These are phyloP conservation scores for Phylloporus arenicola DNA, from an alignment of 768 basidiomycete genomes.

Conservation along the genomic window DNA sequence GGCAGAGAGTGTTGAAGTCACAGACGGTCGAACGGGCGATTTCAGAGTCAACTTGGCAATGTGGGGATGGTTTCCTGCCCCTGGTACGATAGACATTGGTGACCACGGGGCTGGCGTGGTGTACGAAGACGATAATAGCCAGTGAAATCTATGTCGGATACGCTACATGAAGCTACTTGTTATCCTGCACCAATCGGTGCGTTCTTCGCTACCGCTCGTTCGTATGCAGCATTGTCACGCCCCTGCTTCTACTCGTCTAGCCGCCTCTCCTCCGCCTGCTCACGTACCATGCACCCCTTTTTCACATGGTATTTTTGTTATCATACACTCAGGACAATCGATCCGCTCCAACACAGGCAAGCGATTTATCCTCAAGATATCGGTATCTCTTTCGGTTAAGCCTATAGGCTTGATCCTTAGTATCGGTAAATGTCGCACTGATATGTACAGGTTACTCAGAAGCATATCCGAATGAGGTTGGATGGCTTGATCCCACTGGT, in stretches of 20 bases:
- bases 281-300: neutral
- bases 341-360: slow-evolving; percentile 57
- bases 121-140: neutral
- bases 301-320: neutral
- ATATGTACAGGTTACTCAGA: no score
- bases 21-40: slow-evolving; percentile 47
- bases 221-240: no score
- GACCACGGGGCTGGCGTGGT: neutral
- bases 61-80: slow-evolving; percentile 66
- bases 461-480: neutral
- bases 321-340: slow-evolving; percentile 36
- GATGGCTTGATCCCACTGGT: neutral
- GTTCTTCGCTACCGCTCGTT: neutral
- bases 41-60: slow-evolving; percentile 50
- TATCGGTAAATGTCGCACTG: slow-evolving; percentile 23
- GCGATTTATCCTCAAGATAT: slow-evolving; percentile 5
- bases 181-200: neutral
- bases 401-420: slow-evolving; percentile 47
- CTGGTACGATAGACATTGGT: slow-evolving; percentile 20
- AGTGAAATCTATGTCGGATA: neutral
- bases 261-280: neutral
- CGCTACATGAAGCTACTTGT: neutral
- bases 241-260: neutral
- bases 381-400: neutral
- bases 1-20: slow-evolving; percentile 80